Evolutionary conservation across 2,329 filamentous ascomycete genomes (phyloP), one percentile per base, ranked within the genome.

Genomic region (Onygena corvina): DNA sequence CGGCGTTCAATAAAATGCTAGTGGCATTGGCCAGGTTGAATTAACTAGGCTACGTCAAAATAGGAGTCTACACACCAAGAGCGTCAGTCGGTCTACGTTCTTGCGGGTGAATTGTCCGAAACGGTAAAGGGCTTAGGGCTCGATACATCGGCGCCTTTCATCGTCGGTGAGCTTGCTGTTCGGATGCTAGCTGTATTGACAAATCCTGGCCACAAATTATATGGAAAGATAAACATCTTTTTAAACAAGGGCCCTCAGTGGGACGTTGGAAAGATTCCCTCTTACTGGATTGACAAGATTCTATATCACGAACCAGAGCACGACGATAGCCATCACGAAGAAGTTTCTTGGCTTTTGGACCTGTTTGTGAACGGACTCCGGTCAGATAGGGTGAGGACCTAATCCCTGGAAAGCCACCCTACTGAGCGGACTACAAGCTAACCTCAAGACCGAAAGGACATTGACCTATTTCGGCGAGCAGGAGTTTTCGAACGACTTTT

Each of bases 141-240:
- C 36, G 66, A 70, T 5, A 68, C 68, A 2, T 76, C 83, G 1
- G 70, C 93, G 2, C 83, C 88, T 0, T 86, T 82, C 52, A 74
- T 86, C 9, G 79, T 86, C 4, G 76, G 81, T n/a, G 77, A 83
- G 8, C 92, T 94, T 58, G 82, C 86, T 5, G 74, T 76, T 42
- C 79, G 80, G 55, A 79, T 81, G 1, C 72, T 94, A 5, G 69
- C 76, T 1, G 79, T 94, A 12, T 68, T 94, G 40, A 76, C 74
- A 18, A 81, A 86, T 53, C 90, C 90, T 0, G 74, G 87, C 12
- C 86, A 94, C 61, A 79, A 78, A 52, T 76, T 95, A 31, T 96
- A 94, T 63, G 78, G 80, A 51, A 94, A 94, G 62, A 71, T 92
- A 66, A 94, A 94, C 69, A 73, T 75, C 4, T 95, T 89, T 63